Evolutionary conservation across 192 early-diverging fungal species (phyloP).

Genomic region (Podila epicladia): DNA sequence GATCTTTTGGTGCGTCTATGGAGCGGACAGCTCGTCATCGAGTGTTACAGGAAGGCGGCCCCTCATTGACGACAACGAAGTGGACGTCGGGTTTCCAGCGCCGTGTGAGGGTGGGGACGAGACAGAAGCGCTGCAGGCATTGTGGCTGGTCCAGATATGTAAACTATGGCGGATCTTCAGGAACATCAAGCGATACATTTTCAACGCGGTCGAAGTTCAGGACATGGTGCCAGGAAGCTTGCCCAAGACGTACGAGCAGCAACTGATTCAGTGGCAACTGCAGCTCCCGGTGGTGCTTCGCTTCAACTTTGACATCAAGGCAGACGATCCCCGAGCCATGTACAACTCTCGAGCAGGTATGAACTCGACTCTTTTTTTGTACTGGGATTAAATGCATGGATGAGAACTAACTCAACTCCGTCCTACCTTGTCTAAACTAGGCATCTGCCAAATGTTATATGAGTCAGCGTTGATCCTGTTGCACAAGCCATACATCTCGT

Average conservation of each 20-base stretch:
- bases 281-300: constrained; percentile 29
- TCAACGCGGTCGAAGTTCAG: constrained; percentile 38
- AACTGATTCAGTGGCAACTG: constrained; percentile 48
- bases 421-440: neutral
- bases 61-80: constrained; percentile 39
- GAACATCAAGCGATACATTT: constrained; percentile 47
- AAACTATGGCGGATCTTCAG: constrained; percentile 43
- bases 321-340: constrained; percentile 32
- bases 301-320: constrained; percentile 39
- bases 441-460: constrained; percentile 45
- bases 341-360: constrained; percentile 47
- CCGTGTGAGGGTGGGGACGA: constrained; percentile 18
- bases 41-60: constrained; percentile 44
- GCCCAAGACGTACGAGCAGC: constrained; percentile 45
- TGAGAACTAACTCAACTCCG: neutral
- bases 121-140: constrained; percentile 9
- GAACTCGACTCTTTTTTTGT: neutral
- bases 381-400: too few relatives aligned
- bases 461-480: constrained; percentile 43
- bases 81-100: constrained; percentile 25
- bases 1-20: constrained; percentile 49
- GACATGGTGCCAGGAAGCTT: constrained; percentile 47
- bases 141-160: constrained; percentile 31
- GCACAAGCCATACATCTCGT: constrained; percentile 43
- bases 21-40: constrained; percentile 28